phyloP scores from a whole-genome alignment of 805 yeast species.

The Debaryomyces tyrocola region DNA sequence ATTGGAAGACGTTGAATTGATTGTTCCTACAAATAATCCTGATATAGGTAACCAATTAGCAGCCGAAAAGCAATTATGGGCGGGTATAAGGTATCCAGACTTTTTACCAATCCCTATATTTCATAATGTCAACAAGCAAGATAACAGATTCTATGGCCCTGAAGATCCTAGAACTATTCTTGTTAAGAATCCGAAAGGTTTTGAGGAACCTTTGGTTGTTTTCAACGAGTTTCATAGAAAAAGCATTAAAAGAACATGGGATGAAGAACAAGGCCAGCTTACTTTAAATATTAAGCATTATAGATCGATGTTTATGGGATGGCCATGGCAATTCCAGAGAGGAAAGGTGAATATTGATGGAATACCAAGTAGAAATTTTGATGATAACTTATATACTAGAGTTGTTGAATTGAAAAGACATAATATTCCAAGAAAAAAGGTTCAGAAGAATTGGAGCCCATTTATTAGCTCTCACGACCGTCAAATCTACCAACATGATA shows the following conservation, averaged over 20 bases:
- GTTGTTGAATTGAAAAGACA: slow-evolving; percentile 20
- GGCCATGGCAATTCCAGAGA: slow-evolving; percentile 30
- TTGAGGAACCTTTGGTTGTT: slow-evolving; percentile 21
- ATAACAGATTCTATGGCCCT: slow-evolving; percentile 21
- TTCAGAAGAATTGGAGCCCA: slow-evolving; percentile 41
- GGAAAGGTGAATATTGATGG: slow-evolving; percentile 30
- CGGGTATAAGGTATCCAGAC: slow-evolving; percentile 19
- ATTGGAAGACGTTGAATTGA: slow-evolving; percentile 5
- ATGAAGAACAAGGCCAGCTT: background rate
- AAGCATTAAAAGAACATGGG: background rate
- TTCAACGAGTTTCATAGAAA: slow-evolving; percentile 16
- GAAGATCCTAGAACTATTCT: slow-evolving; percentile 27
- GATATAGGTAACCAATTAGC: background rate
- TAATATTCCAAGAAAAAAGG: background rate
- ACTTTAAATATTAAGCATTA: slow-evolving; percentile 5
- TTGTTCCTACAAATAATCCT: slow-evolving; percentile 11
- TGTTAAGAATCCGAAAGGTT: slow-evolving; percentile 21
- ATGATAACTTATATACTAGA: slow-evolving; percentile 17
- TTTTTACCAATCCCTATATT: slow-evolving; percentile 14
- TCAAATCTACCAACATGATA: slow-evolving; percentile 21
- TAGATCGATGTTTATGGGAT: slow-evolving; percentile 29
- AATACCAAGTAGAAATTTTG: slow-evolving; percentile 9
- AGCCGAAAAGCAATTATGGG: slow-evolving; percentile 7
- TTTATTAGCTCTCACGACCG: slow-evolving; percentile 25
- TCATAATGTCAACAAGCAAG: slow-evolving; percentile 10